Base-by-base conservation (phyloP, 1,139 yeast species). In the Kodamaea sp. region DNA sequence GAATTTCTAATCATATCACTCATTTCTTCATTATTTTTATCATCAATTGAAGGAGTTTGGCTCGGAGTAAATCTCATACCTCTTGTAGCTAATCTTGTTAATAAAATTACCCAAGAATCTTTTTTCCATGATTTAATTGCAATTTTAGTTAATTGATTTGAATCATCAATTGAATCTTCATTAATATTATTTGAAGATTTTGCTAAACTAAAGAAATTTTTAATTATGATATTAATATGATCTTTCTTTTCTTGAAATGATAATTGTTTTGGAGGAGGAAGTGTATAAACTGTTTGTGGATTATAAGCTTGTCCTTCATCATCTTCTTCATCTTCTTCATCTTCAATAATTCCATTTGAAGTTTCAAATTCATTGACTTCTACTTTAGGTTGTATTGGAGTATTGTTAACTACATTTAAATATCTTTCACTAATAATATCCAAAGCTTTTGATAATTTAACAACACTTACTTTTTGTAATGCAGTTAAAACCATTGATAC, bases 81-180 rank as follows among this genome's bases (percentile, higher is more conserved):
- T 49, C 97, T 67, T 0, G 96, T 83, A 0, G 94, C 85, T 36
- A 89, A 63, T 52, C 97, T 67, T 1, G 89, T 78, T 29, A 88
- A 66, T n/a, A 90, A 57, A 8, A 81, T 67, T 11, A 86, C 63
- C 96, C 96, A 88, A 1, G 92, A 79, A 47, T 81, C 83, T 40
- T 75, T 74, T 35, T 74, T 76, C 90, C 92, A 84, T 27, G 75
- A 67, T 20, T 72, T 63, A 24, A 79, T 76, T 3, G 84, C 85
- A 8, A 78, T 70, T 43, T 70, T 76, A 2, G 75, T 67, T 34
- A 79, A 63, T 44, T 72, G 75, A 7, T 33, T 28, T 7, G 40
- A 27, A 8, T 42, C 47, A 4, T 46, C 52, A 9, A 47, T 49
- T 24, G 58, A 60, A 6, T 41, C 46, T 2, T 44, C 46, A 24